Evolutionary conservation across 1,139 yeast genomes (phyloP), one percentile per base, ranked within the genome.

Genomic region (Suhomyces panamericanus): DNA sequence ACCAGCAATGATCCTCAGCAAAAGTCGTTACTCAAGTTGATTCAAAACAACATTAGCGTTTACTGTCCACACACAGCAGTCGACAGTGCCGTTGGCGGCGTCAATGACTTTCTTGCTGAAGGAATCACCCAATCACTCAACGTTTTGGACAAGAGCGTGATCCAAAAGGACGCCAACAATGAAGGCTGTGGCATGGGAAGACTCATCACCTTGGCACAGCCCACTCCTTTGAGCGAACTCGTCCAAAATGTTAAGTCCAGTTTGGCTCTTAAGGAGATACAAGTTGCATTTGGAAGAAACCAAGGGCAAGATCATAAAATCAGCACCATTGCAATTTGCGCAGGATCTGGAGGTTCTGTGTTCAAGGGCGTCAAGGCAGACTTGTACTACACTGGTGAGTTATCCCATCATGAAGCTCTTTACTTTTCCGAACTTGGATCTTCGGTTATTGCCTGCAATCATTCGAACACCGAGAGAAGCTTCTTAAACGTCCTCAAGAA

Each of bases 31-130:
- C 63, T 93, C 33, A 78, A 78, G 47, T 73, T 95, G 54, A 85
- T 90, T 43, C 82, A 83, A 50, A 77, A 83, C 47, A 87, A 87
- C 14, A 79, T 93, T 50, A 81, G 91, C 46, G 99, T 95, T 1
- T 93, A 93, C 62, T 87, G 86, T 43, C 99, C 99, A 14, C 99
- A 95, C 60, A 91, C 99, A 0, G 93, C 98, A 0, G 87, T 93
- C 2, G 99, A 95, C 66, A 95, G 97, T 29, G 96, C 95, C 10
- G 66, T 67, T 14, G 89, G 87, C 10, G 99, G 99, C 22, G 97
- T 95, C 47, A 93, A 91, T 55, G 98, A 90, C 61, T 93, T 96
- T 85, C 72, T 93, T 34, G 87, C 81, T 0, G 81, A 79, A 38
- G 87, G 88, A 0, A 66, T 88, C 13, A 62, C 80, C 2, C 56